Evolutionary conservation across 1,139 yeast species (phyloP).

Genomic region (Hansenula lynferdii): DNA sequence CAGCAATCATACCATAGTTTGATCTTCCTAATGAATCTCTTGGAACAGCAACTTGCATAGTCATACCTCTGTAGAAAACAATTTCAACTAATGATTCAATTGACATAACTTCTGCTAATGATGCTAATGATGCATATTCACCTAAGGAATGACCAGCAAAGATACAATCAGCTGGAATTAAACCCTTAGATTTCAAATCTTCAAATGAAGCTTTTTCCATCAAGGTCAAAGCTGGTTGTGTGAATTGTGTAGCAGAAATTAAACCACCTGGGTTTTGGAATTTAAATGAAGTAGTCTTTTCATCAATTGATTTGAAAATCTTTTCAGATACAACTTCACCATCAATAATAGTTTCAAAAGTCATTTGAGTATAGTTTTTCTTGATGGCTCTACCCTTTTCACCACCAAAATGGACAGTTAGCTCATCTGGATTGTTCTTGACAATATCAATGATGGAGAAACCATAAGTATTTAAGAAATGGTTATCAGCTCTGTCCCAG

Average conservation of each 20-base stretch:
- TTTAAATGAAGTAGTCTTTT: conserved; percentile 76
- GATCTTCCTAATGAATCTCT: conserved; percentile 94
- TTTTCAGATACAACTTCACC: conserved; percentile 87
- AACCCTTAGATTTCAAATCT: conserved; percentile 93
- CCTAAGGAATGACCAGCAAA: conserved; percentile 99
- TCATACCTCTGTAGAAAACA: conserved; percentile 99
- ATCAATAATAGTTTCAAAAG: conserved; percentile 90
- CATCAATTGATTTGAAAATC: conserved; percentile 89
- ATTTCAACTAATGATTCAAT: conserved; percentile 97
- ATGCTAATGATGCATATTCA: conserved; percentile 96
- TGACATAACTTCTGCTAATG: conserved; percentile 98
- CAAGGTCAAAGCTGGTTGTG: conserved; percentile 97
- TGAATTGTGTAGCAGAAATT: conserved; percentile 96
- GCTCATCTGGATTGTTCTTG: conserved; percentile 90
- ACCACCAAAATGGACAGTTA: conserved; percentile 97
- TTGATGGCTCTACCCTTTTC: conserved; percentile 93
- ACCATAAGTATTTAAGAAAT: conserved; percentile 90
- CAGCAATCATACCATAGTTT: conserved; percentile 98
- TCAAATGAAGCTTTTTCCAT: conserved; percentile 99
- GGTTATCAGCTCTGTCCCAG: conserved; percentile 97
- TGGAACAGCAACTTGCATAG: conserved; percentile 99
- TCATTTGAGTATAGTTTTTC: conserved; percentile 93
- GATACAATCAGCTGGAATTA: conserved; percentile 88
- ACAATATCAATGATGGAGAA: conserved; percentile 96
- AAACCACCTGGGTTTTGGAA: conserved; percentile 94